phyloP scores from a whole-genome alignment of 148 eudicot species.

The Fagopyrum homotropicum region DNA sequence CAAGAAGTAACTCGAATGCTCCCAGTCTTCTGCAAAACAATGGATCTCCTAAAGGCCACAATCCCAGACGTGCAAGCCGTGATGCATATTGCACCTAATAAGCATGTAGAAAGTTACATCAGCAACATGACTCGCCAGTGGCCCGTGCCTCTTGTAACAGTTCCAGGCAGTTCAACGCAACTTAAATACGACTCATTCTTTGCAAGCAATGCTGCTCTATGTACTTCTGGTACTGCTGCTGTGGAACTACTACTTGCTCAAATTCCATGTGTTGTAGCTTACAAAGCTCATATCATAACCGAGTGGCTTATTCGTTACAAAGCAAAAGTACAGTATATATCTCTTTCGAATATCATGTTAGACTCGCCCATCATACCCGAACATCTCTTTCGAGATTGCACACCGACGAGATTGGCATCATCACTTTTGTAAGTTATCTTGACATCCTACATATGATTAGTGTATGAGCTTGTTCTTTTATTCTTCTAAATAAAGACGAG shows the following conservation, averaged over 20 bases:
- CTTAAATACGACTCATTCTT: constrained; percentile 59
- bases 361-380: constrained; percentile 76
- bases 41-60: constrained; percentile 45
- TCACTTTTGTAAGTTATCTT: constrained; percentile 45
- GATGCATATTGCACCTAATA: constrained; percentile 78
- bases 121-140: constrained; percentile 32
- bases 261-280: constrained; percentile 82
- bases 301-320: constrained; percentile 70
- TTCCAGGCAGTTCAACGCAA: constrained; percentile 56
- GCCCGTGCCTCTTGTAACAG: constrained; percentile 47
- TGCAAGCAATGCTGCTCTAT: constrained; percentile 74
- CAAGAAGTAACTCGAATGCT: constrained; percentile 95
- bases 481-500: not conserved
- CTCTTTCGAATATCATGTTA: constrained; percentile 79
- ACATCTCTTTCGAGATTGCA: constrained; percentile 69
- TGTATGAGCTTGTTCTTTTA: not conserved
- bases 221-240: constrained; percentile 90
- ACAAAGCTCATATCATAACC: constrained; percentile 82
- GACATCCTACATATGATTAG: not conserved
- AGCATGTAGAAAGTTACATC: constrained; percentile 59
- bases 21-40: constrained; percentile 55
- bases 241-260: constrained; percentile 89
- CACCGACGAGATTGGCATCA: constrained; percentile 52
- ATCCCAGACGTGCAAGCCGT: constrained; percentile 41
- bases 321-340: constrained; percentile 69